phyloP scores from a whole-genome alignment of 225 moss, liverwort and hornwort genomes.

The Marchantia polymorpha region DNA sequence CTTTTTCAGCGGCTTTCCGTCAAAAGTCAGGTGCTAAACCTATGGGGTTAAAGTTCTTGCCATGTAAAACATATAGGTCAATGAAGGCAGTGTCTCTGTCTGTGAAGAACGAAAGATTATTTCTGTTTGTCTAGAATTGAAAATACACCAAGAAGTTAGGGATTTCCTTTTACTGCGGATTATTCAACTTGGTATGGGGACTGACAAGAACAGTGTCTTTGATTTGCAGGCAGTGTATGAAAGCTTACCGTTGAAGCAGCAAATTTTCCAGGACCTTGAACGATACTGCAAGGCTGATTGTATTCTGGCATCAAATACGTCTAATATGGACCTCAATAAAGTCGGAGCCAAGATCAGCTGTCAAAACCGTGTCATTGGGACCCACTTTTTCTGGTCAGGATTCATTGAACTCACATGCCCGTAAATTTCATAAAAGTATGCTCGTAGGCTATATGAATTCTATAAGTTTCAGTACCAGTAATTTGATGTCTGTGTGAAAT shows the following conservation, averaged over 20 bases:
- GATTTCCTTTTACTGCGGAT: background rate
- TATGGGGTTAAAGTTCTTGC: too few species aligned
- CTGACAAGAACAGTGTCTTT: background rate
- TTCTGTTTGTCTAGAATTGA: background rate
- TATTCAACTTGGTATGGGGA: background rate
- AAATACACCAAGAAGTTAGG: background rate
- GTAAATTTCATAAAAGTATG: background rate
- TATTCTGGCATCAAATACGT: conserved; percentile 83
- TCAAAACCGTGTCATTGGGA: conserved; percentile 64
- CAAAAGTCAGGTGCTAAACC: too few species aligned
- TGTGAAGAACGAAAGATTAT: too few species aligned
- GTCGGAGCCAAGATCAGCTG: conserved; percentile 64
- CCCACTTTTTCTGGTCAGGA: conserved; percentile 83
- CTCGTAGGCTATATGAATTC: background rate
- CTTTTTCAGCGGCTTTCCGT: too few species aligned
- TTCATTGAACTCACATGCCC: background rate
- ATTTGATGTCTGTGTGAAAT: background rate
- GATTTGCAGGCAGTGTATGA: conserved; percentile 71
- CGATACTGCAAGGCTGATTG: conserved; percentile 71
- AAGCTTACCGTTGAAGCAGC: conserved; percentile 68
- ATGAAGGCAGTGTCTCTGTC: too few species aligned
- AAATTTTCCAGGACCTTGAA: conserved; percentile 72
- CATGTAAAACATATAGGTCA: too few species aligned
- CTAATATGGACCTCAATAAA: conserved; percentile 58
- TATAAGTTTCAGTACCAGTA: too few species aligned